Percentiles rank a stretch among this genome's conserved stretches.
phyloP scores from a whole-genome alignment of 2,329 filamentous ascomycete species.

The Epichloe baconii region DNA sequence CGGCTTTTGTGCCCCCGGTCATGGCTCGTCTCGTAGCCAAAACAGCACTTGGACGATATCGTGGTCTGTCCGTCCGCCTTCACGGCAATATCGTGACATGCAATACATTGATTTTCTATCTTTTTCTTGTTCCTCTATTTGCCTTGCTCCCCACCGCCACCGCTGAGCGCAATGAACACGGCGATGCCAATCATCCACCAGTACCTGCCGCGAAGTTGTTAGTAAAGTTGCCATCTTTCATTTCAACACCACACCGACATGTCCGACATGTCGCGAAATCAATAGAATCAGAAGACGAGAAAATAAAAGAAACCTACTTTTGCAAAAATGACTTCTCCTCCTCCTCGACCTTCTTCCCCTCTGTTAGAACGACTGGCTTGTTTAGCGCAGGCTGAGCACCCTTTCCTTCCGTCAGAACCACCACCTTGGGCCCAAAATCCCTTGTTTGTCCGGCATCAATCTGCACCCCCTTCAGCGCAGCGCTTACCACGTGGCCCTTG shows the following conservation, averaged over 20 bases:
- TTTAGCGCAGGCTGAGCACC: slow-evolving; percentile 48
- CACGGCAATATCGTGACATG: slow-evolving; percentile 7
- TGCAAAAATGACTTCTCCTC: slow-evolving; percentile 52
- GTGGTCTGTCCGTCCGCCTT: neutral
- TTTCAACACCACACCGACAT: neutral
- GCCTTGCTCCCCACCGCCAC: slow-evolving; percentile 28
- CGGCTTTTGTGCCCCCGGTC: neutral
- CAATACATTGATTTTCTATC: neutral
- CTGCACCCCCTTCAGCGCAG: slow-evolving; percentile 38
- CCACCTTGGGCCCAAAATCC: slow-evolving; percentile 49
- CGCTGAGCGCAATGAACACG: slow-evolving; percentile 38
- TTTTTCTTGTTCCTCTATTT: slow-evolving; percentile 27
- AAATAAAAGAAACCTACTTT: slow-evolving; percentile 36
- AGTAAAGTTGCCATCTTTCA: slow-evolving; percentile 14
- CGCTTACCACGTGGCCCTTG: slow-evolving; percentile 33
- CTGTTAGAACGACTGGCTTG: slow-evolving; percentile 48
- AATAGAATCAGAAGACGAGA: neutral
- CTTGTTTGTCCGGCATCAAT: slow-evolving; percentile 53
- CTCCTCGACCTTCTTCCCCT: slow-evolving; percentile 43
- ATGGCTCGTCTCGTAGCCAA: neutral
- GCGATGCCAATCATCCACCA: slow-evolving; percentile 51
- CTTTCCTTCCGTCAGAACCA: slow-evolving; percentile 31
- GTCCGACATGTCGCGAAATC: too few relatives aligned
- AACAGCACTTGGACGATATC: neutral
- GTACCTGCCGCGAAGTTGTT: slow-evolving; percentile 34